Conservation (phyloP, 768 basidiomycete genomes). For the Cantharellus anzutake region DNA sequence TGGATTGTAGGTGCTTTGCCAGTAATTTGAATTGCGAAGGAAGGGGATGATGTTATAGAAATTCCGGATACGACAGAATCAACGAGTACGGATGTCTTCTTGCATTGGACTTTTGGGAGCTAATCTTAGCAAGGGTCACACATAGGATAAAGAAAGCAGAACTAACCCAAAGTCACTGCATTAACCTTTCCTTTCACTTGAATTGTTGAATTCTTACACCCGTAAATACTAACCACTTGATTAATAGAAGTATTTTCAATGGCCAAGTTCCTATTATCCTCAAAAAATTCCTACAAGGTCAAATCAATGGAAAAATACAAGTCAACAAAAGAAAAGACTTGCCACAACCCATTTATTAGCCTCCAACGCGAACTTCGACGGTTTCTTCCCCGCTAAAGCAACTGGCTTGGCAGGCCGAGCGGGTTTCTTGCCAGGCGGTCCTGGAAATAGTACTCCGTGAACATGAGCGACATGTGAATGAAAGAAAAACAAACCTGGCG, state of each 20-base stretch:
- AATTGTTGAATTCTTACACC: conserved; percentile 72
- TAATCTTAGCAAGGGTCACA: background rate
- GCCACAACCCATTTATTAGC: conserved; percentile 92
- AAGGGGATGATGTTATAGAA: conserved; percentile 77
- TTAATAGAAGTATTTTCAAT: conserved; percentile 60
- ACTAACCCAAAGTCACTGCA: conserved; percentile 71
- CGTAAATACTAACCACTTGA: conserved; percentile 77
- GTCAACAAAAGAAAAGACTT: conserved; percentile 14
- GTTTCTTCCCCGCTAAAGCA: conserved; percentile 73
- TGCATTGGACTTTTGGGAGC: conserved; percentile 50
- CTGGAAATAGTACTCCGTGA: background rate
- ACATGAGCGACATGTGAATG: background rate
- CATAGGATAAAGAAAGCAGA: background rate
- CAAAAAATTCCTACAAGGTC: conserved; percentile 63
- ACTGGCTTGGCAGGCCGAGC: conserved; percentile 71
- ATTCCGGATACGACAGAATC: conserved; percentile 88
- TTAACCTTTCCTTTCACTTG: conserved; percentile 88
- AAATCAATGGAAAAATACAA: background rate
- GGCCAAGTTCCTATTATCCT: conserved; percentile 51
- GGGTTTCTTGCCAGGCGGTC: conserved; percentile 35
- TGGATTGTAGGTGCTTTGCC: conserved; percentile 84
- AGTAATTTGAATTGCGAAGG: conserved; percentile 82
- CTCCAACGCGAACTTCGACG: conserved; percentile 72
- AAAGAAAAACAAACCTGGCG: background rate
- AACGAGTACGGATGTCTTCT: conserved; percentile 70